These are phyloP conservation scores for Prunus fruticosa DNA, from an alignment of 306 rosid genomes.

Conservation along the genomic window DNA sequence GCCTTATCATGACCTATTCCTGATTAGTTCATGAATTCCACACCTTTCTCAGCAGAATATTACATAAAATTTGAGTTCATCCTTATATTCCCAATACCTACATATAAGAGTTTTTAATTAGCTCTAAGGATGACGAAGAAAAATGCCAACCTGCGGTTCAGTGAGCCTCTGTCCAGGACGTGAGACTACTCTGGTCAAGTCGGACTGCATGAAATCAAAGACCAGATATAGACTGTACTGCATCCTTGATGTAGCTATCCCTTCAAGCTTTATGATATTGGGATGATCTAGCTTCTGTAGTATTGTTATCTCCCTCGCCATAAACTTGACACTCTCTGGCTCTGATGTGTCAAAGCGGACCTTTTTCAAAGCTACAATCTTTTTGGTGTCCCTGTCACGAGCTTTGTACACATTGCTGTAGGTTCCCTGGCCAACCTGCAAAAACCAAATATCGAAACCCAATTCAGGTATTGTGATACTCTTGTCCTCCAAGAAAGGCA, in stretches of 20 bases:
- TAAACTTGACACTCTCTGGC: slow-evolving; percentile 63
- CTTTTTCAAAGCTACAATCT: slow-evolving; percentile 74
- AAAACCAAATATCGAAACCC: slow-evolving; percentile 6
- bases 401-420: slow-evolving; percentile 88
- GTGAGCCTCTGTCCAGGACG: slow-evolving; percentile 48
- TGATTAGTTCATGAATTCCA: not conserved
- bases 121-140: not conserved
- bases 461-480: not conserved
- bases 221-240: slow-evolving; percentile 75
- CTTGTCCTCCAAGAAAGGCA: not conserved
- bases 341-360: slow-evolving; percentile 74
- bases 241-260: slow-evolving; percentile 74
- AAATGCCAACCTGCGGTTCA: slow-evolving; percentile 57
- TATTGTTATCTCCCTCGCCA: slow-evolving; percentile 76
- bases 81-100: not conserved
- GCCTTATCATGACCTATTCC: no score
- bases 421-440: slow-evolving; percentile 70
- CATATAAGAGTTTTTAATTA: not conserved
- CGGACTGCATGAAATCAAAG: slow-evolving; percentile 53
- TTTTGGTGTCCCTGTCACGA: slow-evolving; percentile 48
- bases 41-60: not conserved
- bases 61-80: not conserved
- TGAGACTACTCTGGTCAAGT: slow-evolving; percentile 56
- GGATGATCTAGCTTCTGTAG: slow-evolving; percentile 63
- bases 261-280: slow-evolving; percentile 69